Conservation (phyloP, 1,139 yeast species). For the Saccharomyces hybrid region DNA sequence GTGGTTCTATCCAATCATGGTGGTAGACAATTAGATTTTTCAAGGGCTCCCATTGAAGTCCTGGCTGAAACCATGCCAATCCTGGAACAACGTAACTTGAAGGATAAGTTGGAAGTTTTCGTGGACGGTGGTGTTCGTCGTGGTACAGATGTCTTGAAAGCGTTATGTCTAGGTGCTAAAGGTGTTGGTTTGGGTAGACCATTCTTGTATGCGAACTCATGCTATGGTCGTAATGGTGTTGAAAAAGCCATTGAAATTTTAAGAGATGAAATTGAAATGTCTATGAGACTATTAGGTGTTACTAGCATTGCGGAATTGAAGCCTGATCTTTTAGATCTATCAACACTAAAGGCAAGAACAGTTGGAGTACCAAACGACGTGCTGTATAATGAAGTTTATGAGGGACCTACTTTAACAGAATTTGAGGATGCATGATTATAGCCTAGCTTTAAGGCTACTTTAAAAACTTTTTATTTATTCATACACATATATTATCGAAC, state of each 20-base stretch:
- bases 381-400: constrained; percentile 40
- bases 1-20: constrained; percentile 72
- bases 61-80: constrained; percentile 56
- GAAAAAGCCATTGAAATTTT: constrained; percentile 66
- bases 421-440: constrained; percentile 2
- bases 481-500: background rate
- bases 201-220: constrained; percentile 60
- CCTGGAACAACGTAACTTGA: constrained; percentile 47
- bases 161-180: constrained; percentile 63
- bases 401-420: constrained; percentile 23
- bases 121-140: constrained; percentile 55
- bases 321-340: constrained; percentile 45
- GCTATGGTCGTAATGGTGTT: constrained; percentile 76
- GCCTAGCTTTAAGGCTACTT: background rate
- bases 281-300: constrained; percentile 82
- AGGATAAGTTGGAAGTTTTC: constrained; percentile 35
- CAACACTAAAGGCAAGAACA: constrained; percentile 34
- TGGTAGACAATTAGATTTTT: constrained; percentile 63
- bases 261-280: constrained; percentile 76
- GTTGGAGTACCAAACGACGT: constrained; percentile 42
- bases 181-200: constrained; percentile 75
- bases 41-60: constrained; percentile 61
- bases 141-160: constrained; percentile 60
- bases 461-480: background rate
- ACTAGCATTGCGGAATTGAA: constrained; percentile 55